phyloP scores from a whole-genome alignment of 208 protist genomes.

The Phytomonas sp. region DNA sequence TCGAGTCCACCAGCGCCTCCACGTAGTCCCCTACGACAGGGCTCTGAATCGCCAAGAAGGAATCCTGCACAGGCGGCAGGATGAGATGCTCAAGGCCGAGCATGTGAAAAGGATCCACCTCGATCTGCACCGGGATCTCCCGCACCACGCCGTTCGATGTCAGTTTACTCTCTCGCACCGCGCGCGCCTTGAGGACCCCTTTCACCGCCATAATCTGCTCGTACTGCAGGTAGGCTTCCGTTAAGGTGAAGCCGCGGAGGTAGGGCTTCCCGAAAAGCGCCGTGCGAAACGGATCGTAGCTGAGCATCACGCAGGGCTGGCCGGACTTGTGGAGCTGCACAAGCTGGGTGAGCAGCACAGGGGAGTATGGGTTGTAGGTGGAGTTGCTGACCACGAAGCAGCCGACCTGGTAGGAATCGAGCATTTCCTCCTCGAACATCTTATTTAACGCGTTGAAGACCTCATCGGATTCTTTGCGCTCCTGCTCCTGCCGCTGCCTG shows the following conservation, averaged over 20 bases:
- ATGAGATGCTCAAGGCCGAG: slow-evolving; percentile 31
- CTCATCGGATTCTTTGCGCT: slow-evolving; percentile 10
- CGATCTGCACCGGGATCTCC: slow-evolving; percentile 53
- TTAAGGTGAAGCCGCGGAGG: slow-evolving; percentile 57
- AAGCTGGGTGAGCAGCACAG: slow-evolving; percentile 25
- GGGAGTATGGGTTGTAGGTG: slow-evolving; percentile 34
- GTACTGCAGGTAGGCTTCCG: slow-evolving; percentile 43
- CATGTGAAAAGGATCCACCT: slow-evolving; percentile 52
- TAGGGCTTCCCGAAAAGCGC: slow-evolving; percentile 42
- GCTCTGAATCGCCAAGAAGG: slow-evolving; percentile 30
- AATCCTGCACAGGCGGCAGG: slow-evolving; percentile 18
- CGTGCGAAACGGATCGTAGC: slow-evolving; percentile 65
- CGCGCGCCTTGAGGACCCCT: slow-evolving; percentile 14
- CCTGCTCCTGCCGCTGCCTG: slow-evolving; percentile 8
- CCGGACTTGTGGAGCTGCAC: slow-evolving; percentile 31
- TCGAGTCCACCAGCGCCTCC: slow-evolving; percentile 31
- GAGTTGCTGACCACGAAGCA: slow-evolving; percentile 45
- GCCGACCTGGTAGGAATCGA: slow-evolving; percentile 58
- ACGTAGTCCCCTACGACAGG: slow-evolving; percentile 45
- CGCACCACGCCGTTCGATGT: slow-evolving; percentile 40
- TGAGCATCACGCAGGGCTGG: slow-evolving; percentile 49
- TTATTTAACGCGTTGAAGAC: slow-evolving; percentile 18
- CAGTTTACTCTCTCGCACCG: slow-evolving; percentile 38
- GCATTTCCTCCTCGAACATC: slow-evolving; percentile 30
- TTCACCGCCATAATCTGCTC: slow-evolving; percentile 18